Evolutionary conservation across 495 filamentous ascomycete genomes (phyloP).

Genomic region (Lophiotrema nucula): DNA sequence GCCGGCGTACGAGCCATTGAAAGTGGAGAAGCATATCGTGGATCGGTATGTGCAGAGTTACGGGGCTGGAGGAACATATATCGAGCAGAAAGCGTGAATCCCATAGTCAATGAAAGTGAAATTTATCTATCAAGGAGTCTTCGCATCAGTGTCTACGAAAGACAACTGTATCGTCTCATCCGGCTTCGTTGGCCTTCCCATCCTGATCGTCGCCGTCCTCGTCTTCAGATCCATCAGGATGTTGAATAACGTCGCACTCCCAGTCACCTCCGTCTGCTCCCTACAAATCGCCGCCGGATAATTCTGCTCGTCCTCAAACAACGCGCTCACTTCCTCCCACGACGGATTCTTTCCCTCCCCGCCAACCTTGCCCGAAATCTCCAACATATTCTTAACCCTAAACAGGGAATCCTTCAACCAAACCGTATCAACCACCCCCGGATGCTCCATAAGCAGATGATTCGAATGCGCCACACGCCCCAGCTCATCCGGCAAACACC

Average conservation of each 20-base stretch:
- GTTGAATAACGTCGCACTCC: slow-evolving; percentile 47
- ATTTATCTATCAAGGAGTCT: no score
- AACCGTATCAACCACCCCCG: slow-evolving; percentile 46
- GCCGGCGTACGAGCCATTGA: slow-evolving; percentile 13
- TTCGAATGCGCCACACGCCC: slow-evolving; percentile 62
- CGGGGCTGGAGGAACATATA: slow-evolving; percentile 4
- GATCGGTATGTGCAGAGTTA: slow-evolving; percentile 17
- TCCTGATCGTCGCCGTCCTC: slow-evolving; percentile 41
- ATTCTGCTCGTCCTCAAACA: slow-evolving; percentile 41
- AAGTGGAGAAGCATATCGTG: slow-evolving; percentile 13
- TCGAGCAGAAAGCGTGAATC: slow-evolving; percentile 6
- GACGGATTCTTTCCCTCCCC: slow-evolving; percentile 23
- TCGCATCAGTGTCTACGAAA: no score
- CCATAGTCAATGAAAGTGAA: no score
- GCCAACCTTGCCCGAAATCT: slow-evolving; percentile 43
- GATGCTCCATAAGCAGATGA: slow-evolving; percentile 55
- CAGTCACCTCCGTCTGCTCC: slow-evolving; percentile 12
- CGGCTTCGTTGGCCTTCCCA: slow-evolving; percentile 46
- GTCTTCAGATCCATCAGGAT: slow-evolving; percentile 50
- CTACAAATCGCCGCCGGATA: slow-evolving; percentile 37
- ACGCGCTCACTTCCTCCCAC: slow-evolving; percentile 23
- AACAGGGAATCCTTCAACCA: slow-evolving; percentile 56
- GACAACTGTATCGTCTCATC: slow-evolving; percentile 28
- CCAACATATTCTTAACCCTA: slow-evolving; percentile 48
- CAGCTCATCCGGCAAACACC: slow-evolving; percentile 46